phyloP scores from a whole-genome alignment of 2,329 filamentous ascomycete species.

The Sclerotinia borealis region DNA sequence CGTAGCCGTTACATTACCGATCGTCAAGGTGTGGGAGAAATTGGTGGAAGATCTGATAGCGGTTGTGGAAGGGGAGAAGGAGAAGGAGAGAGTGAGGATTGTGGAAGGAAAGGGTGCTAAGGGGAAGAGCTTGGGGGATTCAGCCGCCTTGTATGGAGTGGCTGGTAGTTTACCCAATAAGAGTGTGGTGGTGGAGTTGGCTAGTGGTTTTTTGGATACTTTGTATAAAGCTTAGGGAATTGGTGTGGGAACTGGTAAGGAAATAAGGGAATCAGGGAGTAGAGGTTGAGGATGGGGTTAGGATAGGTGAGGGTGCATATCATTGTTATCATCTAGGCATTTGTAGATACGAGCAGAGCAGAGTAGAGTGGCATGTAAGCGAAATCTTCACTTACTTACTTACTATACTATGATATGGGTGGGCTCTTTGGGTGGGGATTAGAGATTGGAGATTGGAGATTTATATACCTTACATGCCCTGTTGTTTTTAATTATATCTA shows the following conservation, averaged over 20 bases:
- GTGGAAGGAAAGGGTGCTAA: constrained; percentile 62
- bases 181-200: constrained; percentile 85
- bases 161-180: constrained; percentile 94
- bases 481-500: no score
- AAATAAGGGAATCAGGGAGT: no score
- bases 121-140: constrained; percentile 67
- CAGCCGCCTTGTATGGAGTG: constrained; percentile 87
- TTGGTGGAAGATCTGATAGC: constrained; percentile 67
- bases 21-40: constrained; percentile 72
- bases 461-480: no score
- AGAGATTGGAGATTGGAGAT: no score
- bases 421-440: no score
- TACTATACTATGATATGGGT: background rate
- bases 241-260: background rate
- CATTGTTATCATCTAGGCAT: background rate
- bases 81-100: constrained; percentile 68
- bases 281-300: background rate
- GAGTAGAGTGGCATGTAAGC: background rate
- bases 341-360: background rate
- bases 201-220: constrained; percentile 85
- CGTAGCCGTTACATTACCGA: constrained; percentile 85
- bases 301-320: background rate
- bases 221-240: constrained; percentile 70
- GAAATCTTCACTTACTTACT: no score
- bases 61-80: constrained; percentile 65